phyloP scores from a whole-genome alignment of 2,329 filamentous ascomycete species.

The Proliferodiscus dingleyae region DNA sequence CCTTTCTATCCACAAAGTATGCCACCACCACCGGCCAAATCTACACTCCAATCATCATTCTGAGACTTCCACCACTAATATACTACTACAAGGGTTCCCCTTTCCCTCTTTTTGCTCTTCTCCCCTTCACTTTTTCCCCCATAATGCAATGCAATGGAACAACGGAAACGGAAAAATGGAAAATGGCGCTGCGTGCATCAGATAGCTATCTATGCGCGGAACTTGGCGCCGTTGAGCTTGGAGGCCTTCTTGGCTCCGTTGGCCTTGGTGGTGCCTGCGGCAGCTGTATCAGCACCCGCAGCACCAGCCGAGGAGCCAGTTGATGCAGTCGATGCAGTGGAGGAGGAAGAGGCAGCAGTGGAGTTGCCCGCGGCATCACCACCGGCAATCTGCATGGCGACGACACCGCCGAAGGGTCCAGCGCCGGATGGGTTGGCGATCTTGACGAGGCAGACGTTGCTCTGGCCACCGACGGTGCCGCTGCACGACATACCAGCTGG shows the following conservation, averaged over 20 bases:
- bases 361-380: slow-evolving; percentile 6
- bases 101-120: no score
- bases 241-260: not conserved
- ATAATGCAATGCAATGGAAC: no score
- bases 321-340: not conserved
- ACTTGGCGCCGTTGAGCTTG: slow-evolving; percentile 9
- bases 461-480: slow-evolving; percentile 54
- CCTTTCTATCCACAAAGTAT: no score
- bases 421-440: slow-evolving; percentile 57
- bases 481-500: slow-evolving; percentile 51
- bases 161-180: no score
- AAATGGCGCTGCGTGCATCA: no score
- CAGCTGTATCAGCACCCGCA: not conserved
- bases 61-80: no score
- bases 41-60: no score
- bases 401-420: slow-evolving; percentile 58
- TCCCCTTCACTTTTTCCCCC: no score
- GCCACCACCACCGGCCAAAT: no score
- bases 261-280: not conserved
- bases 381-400: slow-evolving; percentile 46
- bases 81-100: no score
- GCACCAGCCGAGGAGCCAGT: not conserved
- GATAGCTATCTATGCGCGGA: slow-evolving; percentile 12
- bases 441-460: slow-evolving; percentile 57
- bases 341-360: slow-evolving; percentile 1